These are phyloP conservation scores for Penicillium canescens DNA, from an alignment of 495 filamentous ascomycete species.

Conservation along the genomic window DNA sequence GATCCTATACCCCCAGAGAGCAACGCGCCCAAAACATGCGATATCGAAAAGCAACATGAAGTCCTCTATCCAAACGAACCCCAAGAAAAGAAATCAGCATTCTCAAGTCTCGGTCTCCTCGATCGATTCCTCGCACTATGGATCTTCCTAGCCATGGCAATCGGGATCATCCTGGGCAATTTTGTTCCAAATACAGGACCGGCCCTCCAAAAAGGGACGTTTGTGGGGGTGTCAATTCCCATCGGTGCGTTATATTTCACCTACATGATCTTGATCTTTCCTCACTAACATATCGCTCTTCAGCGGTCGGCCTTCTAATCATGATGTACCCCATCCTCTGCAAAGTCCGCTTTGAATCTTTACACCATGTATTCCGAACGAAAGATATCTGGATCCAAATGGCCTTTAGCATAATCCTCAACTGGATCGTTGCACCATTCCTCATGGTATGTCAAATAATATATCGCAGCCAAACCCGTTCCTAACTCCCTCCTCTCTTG, in stretches of 20 bases:
- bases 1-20: neutral
- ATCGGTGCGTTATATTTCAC: constrained; percentile 59
- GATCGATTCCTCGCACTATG: constrained; percentile 80
- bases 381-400: constrained; percentile 77
- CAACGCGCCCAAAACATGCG: neutral
- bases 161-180: constrained; percentile 80
- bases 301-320: constrained; percentile 77
- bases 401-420: constrained; percentile 72
- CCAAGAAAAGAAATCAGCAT: constrained; percentile 26
- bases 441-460: constrained; percentile 65
- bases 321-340: constrained; percentile 98
- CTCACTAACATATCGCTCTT: neutral
- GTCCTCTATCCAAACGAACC: neutral
- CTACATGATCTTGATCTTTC: neutral
- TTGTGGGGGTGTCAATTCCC: constrained; percentile 75
- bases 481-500: constrained; percentile 3
- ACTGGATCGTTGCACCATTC: constrained; percentile 89
- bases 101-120: constrained; percentile 63
- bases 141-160: constrained; percentile 84
- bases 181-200: constrained; percentile 65
- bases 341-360: constrained; percentile 82
- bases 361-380: constrained; percentile 67
- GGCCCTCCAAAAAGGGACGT: constrained; percentile 69
- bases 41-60: constrained; percentile 19
- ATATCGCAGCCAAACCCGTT: neutral